Percentiles rank a stretch among this genome's conserved stretches.
phyloP scores from a whole-genome alignment of 257 asterid species.

The Plantago major region DNA sequence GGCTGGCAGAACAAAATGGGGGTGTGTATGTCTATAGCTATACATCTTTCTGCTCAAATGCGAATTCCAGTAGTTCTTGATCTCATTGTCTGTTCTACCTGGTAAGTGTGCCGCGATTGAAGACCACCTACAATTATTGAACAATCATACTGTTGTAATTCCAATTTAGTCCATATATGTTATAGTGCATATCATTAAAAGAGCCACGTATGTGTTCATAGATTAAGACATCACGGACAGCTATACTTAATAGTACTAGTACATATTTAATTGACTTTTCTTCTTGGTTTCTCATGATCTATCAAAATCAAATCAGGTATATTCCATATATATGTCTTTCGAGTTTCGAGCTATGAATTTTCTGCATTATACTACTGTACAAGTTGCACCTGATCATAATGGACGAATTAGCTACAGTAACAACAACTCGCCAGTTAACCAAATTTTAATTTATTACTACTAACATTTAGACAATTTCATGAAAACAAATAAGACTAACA shows the following conservation, averaged over 20 bases:
- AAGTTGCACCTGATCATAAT: no score
- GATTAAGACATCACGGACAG: neutral
- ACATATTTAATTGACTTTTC: no score
- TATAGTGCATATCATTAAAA: neutral
- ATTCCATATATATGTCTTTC: no score
- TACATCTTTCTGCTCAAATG: slow-evolving; percentile 61
- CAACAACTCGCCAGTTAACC: no score
- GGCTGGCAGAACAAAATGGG: slow-evolving; percentile 20
- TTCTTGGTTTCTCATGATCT: no score
- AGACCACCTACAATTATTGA: slow-evolving; percentile 58
- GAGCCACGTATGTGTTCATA: neutral
- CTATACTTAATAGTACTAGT: no score
- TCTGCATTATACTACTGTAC: no score
- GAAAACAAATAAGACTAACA: neutral
- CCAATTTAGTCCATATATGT: neutral
- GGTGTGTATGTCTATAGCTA: slow-evolving; percentile 32
- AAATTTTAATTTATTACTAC: no score
- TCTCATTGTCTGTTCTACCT: slow-evolving; percentile 97
- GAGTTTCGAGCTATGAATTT: no score
- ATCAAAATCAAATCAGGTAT: no score
- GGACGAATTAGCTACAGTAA: no score
- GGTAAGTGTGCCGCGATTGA: slow-evolving; percentile 67
- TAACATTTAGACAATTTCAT: neutral
- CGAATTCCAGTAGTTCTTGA: slow-evolving; percentile 88
- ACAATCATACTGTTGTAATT: neutral